Conservation (phyloP, 129 eudicot genomes). For the Artemisia annua region DNA sequence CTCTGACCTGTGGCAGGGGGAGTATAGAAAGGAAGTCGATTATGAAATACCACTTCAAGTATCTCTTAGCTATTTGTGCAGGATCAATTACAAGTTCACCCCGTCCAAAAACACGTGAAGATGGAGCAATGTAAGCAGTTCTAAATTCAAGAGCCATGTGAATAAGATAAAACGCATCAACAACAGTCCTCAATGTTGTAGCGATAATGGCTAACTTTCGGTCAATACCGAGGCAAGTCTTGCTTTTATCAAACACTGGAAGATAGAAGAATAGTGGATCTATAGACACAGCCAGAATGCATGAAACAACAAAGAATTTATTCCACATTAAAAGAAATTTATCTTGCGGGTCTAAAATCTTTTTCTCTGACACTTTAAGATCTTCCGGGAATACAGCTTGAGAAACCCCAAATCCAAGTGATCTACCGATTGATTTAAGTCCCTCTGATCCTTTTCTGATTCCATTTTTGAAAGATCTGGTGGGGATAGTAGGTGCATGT, state of each 20-base stretch:
- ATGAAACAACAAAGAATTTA: slow-evolving; percentile 72
- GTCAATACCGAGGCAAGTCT: slow-evolving; percentile 70
- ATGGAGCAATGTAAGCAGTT: slow-evolving; percentile 93
- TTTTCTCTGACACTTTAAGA: slow-evolving; percentile 81
- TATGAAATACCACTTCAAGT: slow-evolving; percentile 73
- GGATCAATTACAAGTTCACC: slow-evolving; percentile 98
- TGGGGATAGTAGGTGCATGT: slow-evolving; percentile 45
- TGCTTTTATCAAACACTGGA: slow-evolving; percentile 55
- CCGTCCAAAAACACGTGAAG: slow-evolving; percentile 94
- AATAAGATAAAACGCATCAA: slow-evolving; percentile 82
- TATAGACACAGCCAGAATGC: slow-evolving; percentile 75
- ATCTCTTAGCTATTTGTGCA: slow-evolving; percentile 77
- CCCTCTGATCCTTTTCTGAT: slow-evolving; percentile 81
- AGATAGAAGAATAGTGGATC: slow-evolving; percentile 92
- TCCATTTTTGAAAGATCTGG: slow-evolving; percentile 69
- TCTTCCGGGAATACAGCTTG: slow-evolving; percentile 95
- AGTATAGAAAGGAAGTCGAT: slow-evolving; percentile 85
- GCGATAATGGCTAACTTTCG: slow-evolving; percentile 63
- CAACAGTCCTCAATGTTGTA: slow-evolving; percentile 74
- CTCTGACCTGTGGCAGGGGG: slow-evolving; percentile 89
- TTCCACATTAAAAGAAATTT: slow-evolving; percentile 74
- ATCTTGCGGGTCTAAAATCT: slow-evolving; percentile 87
- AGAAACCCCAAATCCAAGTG: slow-evolving; percentile 78
- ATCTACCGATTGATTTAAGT: slow-evolving; percentile 73
- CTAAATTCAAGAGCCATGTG: slow-evolving; percentile 93